Evolutionary conservation across 306 rosid genomes (phyloP).

Genomic region (Prunus mume): DNA sequence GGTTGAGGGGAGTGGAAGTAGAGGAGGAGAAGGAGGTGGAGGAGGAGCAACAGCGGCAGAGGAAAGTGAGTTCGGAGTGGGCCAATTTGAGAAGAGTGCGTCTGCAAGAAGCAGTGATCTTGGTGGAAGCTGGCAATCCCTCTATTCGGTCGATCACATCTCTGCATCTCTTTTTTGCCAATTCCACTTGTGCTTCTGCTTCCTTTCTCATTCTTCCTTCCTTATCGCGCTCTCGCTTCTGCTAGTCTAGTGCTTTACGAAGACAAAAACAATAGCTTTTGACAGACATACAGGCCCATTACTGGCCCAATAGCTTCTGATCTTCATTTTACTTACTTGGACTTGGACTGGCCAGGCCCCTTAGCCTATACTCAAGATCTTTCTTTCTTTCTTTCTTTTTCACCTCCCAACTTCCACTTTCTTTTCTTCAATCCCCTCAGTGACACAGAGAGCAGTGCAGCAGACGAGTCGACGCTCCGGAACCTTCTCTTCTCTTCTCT

Average conservation of each 20-base stretch:
- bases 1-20: constrained; percentile 41
- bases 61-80: constrained; percentile 63
- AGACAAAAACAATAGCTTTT: too few species aligned
- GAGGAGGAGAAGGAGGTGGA: constrained; percentile 35
- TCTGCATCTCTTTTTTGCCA: constrained; percentile 75
- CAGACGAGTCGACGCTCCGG: background rate
- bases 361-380: too few species aligned
- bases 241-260: too few species aligned
- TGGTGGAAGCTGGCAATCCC: constrained; percentile 46
- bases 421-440: background rate
- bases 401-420: background rate
- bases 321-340: too few species aligned
- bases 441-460: background rate
- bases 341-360: too few species aligned
- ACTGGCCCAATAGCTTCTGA: too few species aligned
- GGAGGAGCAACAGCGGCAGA: constrained; percentile 45
- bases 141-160: constrained; percentile 49
- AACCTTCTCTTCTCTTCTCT: background rate
- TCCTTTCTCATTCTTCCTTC: constrained; percentile 16
- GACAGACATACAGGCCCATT: too few species aligned
- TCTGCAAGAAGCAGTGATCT: constrained; percentile 54
- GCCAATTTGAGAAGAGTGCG: constrained; percentile 75
- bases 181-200: constrained; percentile 33
- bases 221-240: too few species aligned
- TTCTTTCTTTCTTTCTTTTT: background rate